Evolutionary conservation across 495 filamentous ascomycete genomes (phyloP), one percentile per base, ranked within the genome.

Genomic region (Aspergillus nidulans): DNA sequence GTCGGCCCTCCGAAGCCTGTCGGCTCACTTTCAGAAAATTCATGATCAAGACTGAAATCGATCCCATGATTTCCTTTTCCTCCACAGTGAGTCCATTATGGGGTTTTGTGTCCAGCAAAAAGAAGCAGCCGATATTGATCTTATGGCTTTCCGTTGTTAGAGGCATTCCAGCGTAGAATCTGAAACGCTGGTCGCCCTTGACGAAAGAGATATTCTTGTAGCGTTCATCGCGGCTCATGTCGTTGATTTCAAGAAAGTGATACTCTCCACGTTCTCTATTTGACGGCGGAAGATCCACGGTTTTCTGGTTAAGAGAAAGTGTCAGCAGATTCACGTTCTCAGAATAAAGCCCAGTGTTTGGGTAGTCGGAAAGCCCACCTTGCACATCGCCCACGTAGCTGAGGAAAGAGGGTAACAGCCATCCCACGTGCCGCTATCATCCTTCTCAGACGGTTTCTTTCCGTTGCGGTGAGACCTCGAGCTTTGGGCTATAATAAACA

Each of bases 111-210:
- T 90, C 87, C 5, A 89, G 61, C 12, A 90, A 73, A 50, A 85
- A 88, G 43, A 89, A 75, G 16, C 81, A 85, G 21, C 88, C 88
- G 58, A 92, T 85, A 23, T 85, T 84, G 61, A 89, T 81, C 9
- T 83, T 85, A 9, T 83, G 85, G 10, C 76, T 78, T 5, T 80
- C 82, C 0, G 85, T 88, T 4, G 85, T 79, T 23, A 92, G 76
- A 3, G 74, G 72, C 0, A 76, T 78, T 44, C 77, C 77, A 7
- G 77, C 77, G 43, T 73, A 79, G 52, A 76, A 81, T 44, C 62
- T 70, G 46, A 76, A 81, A 26, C 68, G 25, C 0, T 76, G 78
- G 1, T 70, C 59, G 0, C 61, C 68, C 16, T 66, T 52, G 5
- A 81, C 77, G 39, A 78, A 78, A 0, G 71, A 58, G 3, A 78